phyloP scores from a whole-genome alignment of 345 rosid genomes.

The Rhizophora mangle region DNA sequence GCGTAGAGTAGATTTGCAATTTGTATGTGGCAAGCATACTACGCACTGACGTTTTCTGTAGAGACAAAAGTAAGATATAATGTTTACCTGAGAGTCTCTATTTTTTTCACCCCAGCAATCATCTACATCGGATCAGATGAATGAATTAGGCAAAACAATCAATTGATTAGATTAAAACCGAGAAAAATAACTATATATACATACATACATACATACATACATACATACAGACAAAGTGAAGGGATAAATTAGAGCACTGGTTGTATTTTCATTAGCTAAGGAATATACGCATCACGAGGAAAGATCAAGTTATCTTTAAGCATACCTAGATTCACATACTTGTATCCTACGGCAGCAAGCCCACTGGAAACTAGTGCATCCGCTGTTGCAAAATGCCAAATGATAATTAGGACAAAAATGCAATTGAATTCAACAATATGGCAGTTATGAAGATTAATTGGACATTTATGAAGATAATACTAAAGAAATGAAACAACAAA shows the following conservation, averaged over 20 bases:
- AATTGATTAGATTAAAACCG: neutral
- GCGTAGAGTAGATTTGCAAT: no score
- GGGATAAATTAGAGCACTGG: no score
- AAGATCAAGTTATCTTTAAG: no score
- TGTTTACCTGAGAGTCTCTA: slow-evolving; percentile 39
- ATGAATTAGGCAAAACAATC: neutral
- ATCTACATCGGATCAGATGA: slow-evolving; percentile 22
- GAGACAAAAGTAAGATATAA: neutral
- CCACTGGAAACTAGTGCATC: slow-evolving; percentile 31
- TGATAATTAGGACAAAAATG: no score
- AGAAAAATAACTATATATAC: neutral
- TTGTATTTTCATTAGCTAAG: no score
- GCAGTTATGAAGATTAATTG: no score
- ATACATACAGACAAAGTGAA: no score
- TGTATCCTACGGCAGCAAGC: slow-evolving; percentile 26
- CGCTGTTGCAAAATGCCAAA: slow-evolving; percentile 8
- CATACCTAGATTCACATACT: slow-evolving; percentile 22
- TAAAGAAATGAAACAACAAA: neutral
- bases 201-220: no score
- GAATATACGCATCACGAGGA: no score
- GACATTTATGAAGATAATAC: neutral
- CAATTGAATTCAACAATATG: no score
- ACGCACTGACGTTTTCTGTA: no score
- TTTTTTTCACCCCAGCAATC: slow-evolving; percentile 54
- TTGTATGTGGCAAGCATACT: no score